Base-by-base conservation (phyloP, 192 early-diverging fungal species). In the Bifiguratus adelaidae region DNA sequence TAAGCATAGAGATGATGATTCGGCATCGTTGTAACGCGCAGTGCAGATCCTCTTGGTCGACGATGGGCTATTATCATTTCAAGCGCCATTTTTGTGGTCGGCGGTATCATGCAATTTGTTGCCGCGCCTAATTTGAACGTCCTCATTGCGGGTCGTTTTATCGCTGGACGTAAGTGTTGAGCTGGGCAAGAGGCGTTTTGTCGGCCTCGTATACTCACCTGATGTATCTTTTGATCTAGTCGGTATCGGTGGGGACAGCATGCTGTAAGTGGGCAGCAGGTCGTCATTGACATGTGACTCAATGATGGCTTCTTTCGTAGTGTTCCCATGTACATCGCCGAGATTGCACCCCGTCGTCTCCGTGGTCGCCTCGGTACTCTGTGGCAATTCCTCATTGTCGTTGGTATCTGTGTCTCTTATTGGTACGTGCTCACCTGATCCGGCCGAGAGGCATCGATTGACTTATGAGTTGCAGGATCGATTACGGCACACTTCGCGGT, bases 111-210 rank as follows among this genome's bases (percentile, higher is more conserved):
- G 24, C 88, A 90, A 51, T 63, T 71, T 9, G 52, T 48, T 18
- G 16, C 37, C 7, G 53, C 75, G 7, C 41, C 38, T n/a, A 64
- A 68, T 48, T 48, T 72, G 37, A 61, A 42, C 25, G 60, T 77
- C 47, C 70, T 88, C 45, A 68, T 76, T 25, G 63, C 51, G 35
- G 85, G 84, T 26, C 77, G 88, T n/a, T 71, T 84, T 53, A 54
- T 91, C 34, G 75, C 71, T 26, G 88, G 88, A 13, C 29, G 58
- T 61, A 41, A 52, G 44, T 42, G 23, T n/a, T 44, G 13, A 35
- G 27, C 13, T 13, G 16, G 8, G 11, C n/a, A n/a, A n/a, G n/a
- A n/a, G n/a, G n/a, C n/a, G n/a, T n/a, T n/a, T n/a, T n/a, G n/a
- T n/a, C n/a, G n/a, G n/a, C n/a, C n/a, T n/a, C n/a, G n/a, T n/a